Base-by-base conservation (phyloP, 306 rosid species). In the Coriaria nepalensis region DNA sequence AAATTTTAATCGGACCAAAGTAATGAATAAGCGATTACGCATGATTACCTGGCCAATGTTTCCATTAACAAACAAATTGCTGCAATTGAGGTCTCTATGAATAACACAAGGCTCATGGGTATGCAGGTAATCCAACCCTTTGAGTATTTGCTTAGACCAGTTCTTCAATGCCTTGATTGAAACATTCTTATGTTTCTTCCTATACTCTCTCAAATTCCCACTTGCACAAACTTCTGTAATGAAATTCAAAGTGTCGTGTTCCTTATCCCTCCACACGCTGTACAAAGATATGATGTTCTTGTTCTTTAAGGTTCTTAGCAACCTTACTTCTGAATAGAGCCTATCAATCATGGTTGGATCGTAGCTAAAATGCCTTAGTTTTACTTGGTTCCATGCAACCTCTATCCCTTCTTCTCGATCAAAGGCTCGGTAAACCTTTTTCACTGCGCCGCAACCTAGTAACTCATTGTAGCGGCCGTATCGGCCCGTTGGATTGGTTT, bases 21-120 rank as follows among this genome's bases (percentile, higher is more conserved):
- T 13, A 34, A 50, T 7, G 5, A 2, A 7, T 7, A 37, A 6
- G 2, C n/a, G 6, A 48, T 8, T 6, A 4, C 20, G 14, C 13
- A 43, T 42, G 0, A 33, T 38, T 68, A 86, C 94, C 96, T 86
- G 86, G 59, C 94, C 94, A 63, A 52, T 66, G 65, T 83, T 75
- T 11, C 95, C 98, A 71, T 90, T 90, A 64, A 90, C 93, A 63
- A 90, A 90, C 10, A 90, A 77, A 46, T 90, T 90, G 57, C 94
- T 90, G 65, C 98, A 90, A 45, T 90, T 90, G 68, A 90, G 87
- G 72, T 90, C 98, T 57, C 98, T 81, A n/a, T 87, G 96, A 43
- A 87, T 87, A 48, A 83, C 78, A 54, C 96, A 87, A 43, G 96
- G 94, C 5, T 83, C 85, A 47, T 73, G 79, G 4, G 63, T 60